Conservation (phyloP, 2,329 filamentous ascomycete genomes). For the Alternaria longipes region DNA sequence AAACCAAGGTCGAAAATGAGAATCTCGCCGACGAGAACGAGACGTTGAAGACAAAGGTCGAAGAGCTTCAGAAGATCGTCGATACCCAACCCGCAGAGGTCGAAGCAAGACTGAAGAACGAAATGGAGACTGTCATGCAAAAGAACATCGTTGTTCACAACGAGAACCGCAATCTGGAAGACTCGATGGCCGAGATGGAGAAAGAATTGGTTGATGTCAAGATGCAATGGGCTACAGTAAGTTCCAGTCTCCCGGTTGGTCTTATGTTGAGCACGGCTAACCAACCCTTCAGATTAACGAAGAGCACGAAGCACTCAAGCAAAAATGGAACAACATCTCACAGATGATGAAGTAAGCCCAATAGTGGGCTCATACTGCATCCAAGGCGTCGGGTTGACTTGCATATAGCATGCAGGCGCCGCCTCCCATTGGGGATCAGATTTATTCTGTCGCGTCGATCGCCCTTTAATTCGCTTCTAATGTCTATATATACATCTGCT, state of each 20-base stretch:
- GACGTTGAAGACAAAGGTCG: slow-evolving; percentile 82
- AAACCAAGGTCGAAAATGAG: slow-evolving; percentile 92
- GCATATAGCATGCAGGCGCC: slow-evolving; percentile 32
- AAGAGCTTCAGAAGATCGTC: slow-evolving; percentile 84
- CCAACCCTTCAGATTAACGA: slow-evolving; percentile 53
- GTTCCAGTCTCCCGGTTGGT: slow-evolving; percentile 41
- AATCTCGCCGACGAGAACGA: slow-evolving; percentile 90
- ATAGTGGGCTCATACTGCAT: slow-evolving; percentile 23
- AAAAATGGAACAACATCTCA: slow-evolving; percentile 59
- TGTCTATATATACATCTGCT: slow-evolving; percentile 43
- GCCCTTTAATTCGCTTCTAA: slow-evolving; percentile 38
- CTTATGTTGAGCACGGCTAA: slow-evolving; percentile 24
- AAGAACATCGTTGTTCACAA: slow-evolving; percentile 93
- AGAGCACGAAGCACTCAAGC: slow-evolving; percentile 59
- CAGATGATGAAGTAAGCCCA: slow-evolving; percentile 54
- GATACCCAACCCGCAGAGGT: slow-evolving; percentile 90
- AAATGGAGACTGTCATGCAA: slow-evolving; percentile 92
- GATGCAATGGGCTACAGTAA: slow-evolving; percentile 93
- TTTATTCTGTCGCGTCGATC: slow-evolving; percentile 35
- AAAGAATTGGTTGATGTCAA: slow-evolving; percentile 91
- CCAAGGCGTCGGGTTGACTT: slow-evolving; percentile 33
- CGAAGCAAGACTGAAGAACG: slow-evolving; percentile 79
- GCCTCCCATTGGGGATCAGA: slow-evolving; percentile 26
- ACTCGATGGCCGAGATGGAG: slow-evolving; percentile 90
- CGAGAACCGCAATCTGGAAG: slow-evolving; percentile 87